Evolutionary conservation across 371 early-diverging fungal genomes (phyloP), one percentile per base, ranked within the genome.

Genomic region (Mortierella sp.): DNA sequence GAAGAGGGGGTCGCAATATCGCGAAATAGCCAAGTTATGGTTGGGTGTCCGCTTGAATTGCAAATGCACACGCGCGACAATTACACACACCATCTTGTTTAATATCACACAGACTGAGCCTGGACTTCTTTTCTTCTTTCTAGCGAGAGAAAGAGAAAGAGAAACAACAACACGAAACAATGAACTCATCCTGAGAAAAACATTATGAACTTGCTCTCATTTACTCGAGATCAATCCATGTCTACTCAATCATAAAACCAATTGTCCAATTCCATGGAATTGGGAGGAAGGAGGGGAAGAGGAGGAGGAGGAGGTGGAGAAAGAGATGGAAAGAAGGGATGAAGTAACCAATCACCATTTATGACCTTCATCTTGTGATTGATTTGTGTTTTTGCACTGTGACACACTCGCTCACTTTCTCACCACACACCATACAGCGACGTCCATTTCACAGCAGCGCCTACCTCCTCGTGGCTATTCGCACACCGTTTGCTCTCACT

Each of bases 101-200:
- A 43, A 43, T 30, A 30, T 30, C 30, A 30, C 30, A 45, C 47
- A 45, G 16, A 12, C 18, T 51, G 51, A 6, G 51, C 18, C 22
- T 51, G 18, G 51, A 51, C 22, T n/a, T 51, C 16, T 3, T 49
- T 49, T 49, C 39, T n/a, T n/a, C n/a, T n/a, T 30, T 6, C 9
- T 5, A 6, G 43, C 14, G 43, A 43, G 14, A 43, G 2, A 43
- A 43, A 14, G 14, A 14, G 43, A 43, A 9, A 43, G 43, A 14
- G 43, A 14, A 4, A 45, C 5, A 45, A 45, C 18, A 45, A 45
- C 5, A 51, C 22, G n/a, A 12, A 12, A 30, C 58, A 58, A 61
- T 39, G 61, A 61, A 61, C 61, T 37, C 61, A 61, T 39, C 61
- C 39, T 61, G 61, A 61, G 37, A 39, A 39, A 39, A 4, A 14